A percentile compares a stretch with the other conserved stretches of the same genome.
Conservation (phyloP, 805 yeast genomes). For the Diddensiella santjacobensis region DNA sequence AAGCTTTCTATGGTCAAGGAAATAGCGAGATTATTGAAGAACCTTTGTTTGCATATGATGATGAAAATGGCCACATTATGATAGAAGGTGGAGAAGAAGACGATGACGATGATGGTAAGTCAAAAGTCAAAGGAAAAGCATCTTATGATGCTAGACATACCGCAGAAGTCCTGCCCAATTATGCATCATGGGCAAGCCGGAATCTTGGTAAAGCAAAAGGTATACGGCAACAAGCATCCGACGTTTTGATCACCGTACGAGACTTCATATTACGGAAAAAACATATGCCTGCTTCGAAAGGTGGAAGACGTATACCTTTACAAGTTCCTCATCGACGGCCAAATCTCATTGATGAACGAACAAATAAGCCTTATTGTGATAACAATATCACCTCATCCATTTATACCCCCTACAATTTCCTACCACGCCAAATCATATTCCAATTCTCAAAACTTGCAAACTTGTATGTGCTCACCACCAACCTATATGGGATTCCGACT, state of each 20-base stretch:
- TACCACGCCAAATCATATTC: conserved; percentile 84
- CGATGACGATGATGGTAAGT: background rate
- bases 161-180: conserved; percentile 23
- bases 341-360: conserved; percentile 66
- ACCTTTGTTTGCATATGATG: conserved; percentile 1
- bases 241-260: conserved; percentile 1
- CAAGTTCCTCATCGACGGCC: conserved; percentile 38
- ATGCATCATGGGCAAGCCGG: conserved; percentile 26
- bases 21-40: background rate
- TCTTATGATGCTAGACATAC: conserved; percentile 1
- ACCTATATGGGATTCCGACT: background rate
- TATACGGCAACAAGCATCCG: conserved; percentile 1
- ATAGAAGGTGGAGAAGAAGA: background rate
- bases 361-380: conserved; percentile 52
- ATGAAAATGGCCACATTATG: background rate
- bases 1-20: background rate
- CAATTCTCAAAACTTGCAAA: conserved; percentile 94
- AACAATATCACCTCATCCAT: conserved; percentile 83
- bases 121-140: background rate
- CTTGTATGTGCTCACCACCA: conserved; percentile 33
- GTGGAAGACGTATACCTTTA: conserved; percentile 77
- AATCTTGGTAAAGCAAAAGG: conserved; percentile 11
- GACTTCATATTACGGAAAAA: conserved; percentile 30
- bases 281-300: conserved; percentile 46
- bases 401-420: conserved; percentile 72